These are phyloP conservation scores for Hura crepitans DNA, from an alignment of 441 rosid genomes.

Conservation along the genomic window DNA sequence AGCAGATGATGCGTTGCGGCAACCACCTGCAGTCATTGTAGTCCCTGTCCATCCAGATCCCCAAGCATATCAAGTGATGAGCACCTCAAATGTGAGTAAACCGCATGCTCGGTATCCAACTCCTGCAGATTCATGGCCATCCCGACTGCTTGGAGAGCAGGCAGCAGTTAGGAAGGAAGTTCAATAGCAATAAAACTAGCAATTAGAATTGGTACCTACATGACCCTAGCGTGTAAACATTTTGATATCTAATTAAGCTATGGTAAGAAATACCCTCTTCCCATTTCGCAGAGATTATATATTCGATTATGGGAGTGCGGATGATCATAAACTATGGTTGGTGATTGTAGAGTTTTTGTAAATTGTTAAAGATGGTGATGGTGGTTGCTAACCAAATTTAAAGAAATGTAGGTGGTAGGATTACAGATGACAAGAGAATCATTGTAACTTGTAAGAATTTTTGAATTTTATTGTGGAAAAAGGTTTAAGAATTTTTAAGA, in stretches of 20 bases:
- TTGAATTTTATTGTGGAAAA: not conserved
- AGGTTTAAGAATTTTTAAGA: too few species aligned
- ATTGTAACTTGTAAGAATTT: not conserved
- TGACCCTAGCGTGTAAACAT: slow-evolving; percentile 23
- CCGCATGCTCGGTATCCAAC: slow-evolving; percentile 88
- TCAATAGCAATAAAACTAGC: slow-evolving; percentile 21
- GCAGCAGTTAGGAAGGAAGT: slow-evolving; percentile 31
- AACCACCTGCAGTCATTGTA: slow-evolving; percentile 50
- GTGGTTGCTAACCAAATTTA: not conserved
- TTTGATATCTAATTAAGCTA: slow-evolving; percentile 15
- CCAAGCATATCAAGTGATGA: slow-evolving; percentile 31
- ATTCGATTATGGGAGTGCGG: not conserved
- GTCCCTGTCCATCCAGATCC: slow-evolving; percentile 54
- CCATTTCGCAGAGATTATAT: slow-evolving; percentile 2
- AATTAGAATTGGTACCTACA: slow-evolving; percentile 20
- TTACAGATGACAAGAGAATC: not conserved
- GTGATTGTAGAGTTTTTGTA: slow-evolving; percentile 3
- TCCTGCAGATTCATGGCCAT: slow-evolving; percentile 71
- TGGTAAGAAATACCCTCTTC: slow-evolving; percentile 6
- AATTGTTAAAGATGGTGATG: not conserved
- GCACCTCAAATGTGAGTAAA: slow-evolving; percentile 54
- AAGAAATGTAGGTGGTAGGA: not conserved
- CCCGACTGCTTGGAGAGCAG: slow-evolving; percentile 59
- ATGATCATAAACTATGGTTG: not conserved
- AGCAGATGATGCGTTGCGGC: slow-evolving; percentile 38